Base-by-base conservation (phyloP, 768 basidiomycete species). In the Boletus edulis region DNA sequence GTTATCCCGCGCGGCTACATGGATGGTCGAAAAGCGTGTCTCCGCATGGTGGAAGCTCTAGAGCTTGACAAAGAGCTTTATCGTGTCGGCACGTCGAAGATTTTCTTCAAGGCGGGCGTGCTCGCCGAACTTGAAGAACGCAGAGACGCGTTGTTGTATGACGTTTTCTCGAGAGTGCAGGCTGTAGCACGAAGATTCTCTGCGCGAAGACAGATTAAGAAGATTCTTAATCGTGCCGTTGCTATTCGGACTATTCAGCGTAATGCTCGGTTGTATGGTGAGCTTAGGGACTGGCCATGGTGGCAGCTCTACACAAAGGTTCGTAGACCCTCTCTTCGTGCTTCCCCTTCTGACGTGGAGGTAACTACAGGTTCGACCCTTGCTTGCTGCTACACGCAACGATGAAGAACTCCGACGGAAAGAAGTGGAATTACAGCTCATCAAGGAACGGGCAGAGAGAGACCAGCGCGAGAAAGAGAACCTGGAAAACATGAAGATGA, bases 41-140 rank as follows among this genome's bases (percentile, higher is more conserved):
- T 89, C 35, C 82, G 90, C 7, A 98, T 99, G 84, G 88, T 97
- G 34, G 86, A 86, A 54, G 84, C 90, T 5, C 77, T 98, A 41
- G 91, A 95, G 45, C 82, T 99, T 35, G 94, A 97, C 67, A 85
- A 88, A 46, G 76, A 82, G 4, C 79, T 86, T 18, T 97, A 86
- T 80, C 90, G 87, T 64, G 90, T 98, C 51, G 97, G 97, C 7
- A 93, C 91, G 0, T 96, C 94, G 37, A 99, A 99, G 74, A 91
- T 98, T 56, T 99, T 98, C 78, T 98, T 99, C 84, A 98, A 98
- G 68, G 95, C 97, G 3, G 95, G 96, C 4, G 93, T 97, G 4
- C 80, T 99, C 15, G 97, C 97, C 32, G 96, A 96, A 62, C 80
- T 98, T 10, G 97, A 98, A 69, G 97, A 98, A 62, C 81, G 92